phyloP scores from a whole-genome alignment of 2,329 filamentous ascomycete species.

The Cladophialophora chaetospira region DNA sequence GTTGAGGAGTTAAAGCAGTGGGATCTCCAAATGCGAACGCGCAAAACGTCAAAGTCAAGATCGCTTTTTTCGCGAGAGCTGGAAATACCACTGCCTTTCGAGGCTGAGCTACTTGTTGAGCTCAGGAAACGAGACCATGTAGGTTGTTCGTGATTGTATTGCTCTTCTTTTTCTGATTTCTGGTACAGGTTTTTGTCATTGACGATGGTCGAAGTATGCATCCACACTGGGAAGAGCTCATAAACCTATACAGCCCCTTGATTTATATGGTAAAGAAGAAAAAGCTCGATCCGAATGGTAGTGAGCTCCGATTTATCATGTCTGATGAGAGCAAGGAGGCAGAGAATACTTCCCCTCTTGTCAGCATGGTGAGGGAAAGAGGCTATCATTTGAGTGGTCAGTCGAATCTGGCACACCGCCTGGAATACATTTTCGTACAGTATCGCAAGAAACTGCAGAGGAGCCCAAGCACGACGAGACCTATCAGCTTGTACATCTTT shows the following conservation, averaged over 20 bases:
- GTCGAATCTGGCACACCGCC: slow-evolving; percentile 12
- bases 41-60: neutral
- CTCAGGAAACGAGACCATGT: slow-evolving; percentile 37
- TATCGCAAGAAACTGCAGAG: slow-evolving; percentile 11
- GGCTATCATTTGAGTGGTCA: neutral
- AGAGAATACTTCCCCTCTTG: slow-evolving; percentile 11
- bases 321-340: slow-evolving; percentile 24
- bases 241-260: neutral
- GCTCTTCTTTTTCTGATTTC: neutral
- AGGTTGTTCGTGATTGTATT: slow-evolving; percentile 2
- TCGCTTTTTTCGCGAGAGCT: neutral
- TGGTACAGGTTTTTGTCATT: slow-evolving; percentile 36
- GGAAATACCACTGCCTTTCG: neutral
- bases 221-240: slow-evolving; percentile 4
- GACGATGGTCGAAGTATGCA: slow-evolving; percentile 37
- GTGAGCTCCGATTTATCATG: slow-evolving; percentile 30
- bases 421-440: slow-evolving; percentile 17
- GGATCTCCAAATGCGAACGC: neutral
- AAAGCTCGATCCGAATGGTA: slow-evolving; percentile 13
- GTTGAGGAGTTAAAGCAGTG: neutral
- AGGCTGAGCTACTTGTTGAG: slow-evolving; percentile 22
- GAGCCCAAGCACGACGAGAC: neutral
- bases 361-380: slow-evolving; percentile 7
- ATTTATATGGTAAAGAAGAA: slow-evolving; percentile 19
- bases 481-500: slow-evolving; percentile 16